Evolutionary conservation across 441 rosid species (phyloP).

Genomic region (Pelargonium cotyledonis): DNA sequence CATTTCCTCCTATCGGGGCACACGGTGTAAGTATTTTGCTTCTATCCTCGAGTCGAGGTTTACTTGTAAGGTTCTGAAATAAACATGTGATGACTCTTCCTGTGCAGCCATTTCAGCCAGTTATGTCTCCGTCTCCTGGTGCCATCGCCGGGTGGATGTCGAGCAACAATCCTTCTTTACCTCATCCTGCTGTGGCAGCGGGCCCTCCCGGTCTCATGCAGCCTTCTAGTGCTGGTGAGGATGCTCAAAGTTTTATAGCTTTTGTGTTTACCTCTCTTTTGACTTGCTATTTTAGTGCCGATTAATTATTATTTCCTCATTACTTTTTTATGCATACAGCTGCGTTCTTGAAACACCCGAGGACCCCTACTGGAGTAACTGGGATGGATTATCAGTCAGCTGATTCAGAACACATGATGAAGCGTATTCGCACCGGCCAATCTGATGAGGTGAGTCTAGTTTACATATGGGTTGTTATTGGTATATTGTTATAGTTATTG

Average conservation of each 20-base stretch:
- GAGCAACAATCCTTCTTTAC: constrained; percentile 56
- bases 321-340: constrained; percentile 26
- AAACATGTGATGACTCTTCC: constrained; percentile 13
- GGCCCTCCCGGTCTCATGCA: constrained; percentile 52
- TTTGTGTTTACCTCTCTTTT: not conserved
- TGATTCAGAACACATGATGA: constrained; percentile 45
- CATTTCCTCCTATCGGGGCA: constrained; percentile 50
- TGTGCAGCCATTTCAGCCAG: constrained; percentile 63
- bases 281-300: not conserved
- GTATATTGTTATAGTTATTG: no score
- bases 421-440: constrained; percentile 53
- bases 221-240: constrained; percentile 36
- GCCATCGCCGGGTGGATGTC: constrained; percentile 85
- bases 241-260: constrained; percentile 2
- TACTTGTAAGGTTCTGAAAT: constrained; percentile 26
- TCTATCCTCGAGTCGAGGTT: constrained; percentile 9
- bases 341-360: constrained; percentile 54
- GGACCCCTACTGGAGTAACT: constrained; percentile 47
- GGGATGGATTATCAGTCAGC: constrained; percentile 65
- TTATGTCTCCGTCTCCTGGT: constrained; percentile 53
- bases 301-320: constrained; percentile 25
- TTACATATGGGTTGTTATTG: not conserved
- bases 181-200: constrained; percentile 58
- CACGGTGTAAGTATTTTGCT: constrained; percentile 51
- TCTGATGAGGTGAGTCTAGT: constrained; percentile 48